Percentiles rank a stretch among this genome's conserved stretches.
Conservation (phyloP, 75 land plant species). For the Pseudotsuga menziesii region DNA sequence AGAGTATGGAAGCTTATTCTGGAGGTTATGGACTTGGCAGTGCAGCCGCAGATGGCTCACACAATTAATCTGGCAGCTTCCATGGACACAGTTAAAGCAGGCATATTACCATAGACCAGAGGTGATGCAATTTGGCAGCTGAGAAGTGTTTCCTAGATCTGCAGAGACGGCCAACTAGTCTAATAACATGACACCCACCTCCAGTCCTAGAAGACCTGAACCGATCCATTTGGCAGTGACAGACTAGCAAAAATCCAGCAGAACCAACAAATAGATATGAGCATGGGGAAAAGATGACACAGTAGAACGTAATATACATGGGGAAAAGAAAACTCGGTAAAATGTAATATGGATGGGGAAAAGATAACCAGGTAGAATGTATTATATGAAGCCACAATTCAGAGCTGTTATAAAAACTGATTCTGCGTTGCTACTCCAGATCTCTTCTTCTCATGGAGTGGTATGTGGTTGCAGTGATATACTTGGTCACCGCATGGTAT, state of each 20-base stretch:
- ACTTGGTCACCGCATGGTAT: constrained; percentile 22
- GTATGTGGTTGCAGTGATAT: constrained; percentile 36
- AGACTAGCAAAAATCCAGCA: constrained; percentile 57
- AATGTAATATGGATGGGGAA: constrained; percentile 50
- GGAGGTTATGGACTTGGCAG: constrained; percentile 51
- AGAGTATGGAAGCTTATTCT: constrained; percentile 48
- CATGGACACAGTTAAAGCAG: not conserved
- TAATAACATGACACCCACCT: constrained; percentile 51
- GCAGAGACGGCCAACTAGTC: constrained; percentile 73
- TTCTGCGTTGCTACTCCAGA: constrained; percentile 38
- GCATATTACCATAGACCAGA: not conserved
- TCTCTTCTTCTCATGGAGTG: constrained; percentile 57
- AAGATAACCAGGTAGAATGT: constrained; percentile 64
- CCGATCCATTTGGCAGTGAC: constrained; percentile 69
- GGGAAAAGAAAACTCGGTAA: constrained; percentile 66
- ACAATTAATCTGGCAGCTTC: not conserved
- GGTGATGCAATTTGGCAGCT: not conserved
- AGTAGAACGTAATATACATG: constrained; percentile 54
- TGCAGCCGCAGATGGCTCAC: constrained; percentile 30
- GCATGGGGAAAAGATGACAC: constrained; percentile 55
- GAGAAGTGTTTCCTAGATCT: constrained; percentile 30
- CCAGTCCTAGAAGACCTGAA: constrained; percentile 62
- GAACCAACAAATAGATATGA: constrained; percentile 60
- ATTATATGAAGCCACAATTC: constrained; percentile 66
- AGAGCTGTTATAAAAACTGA: constrained; percentile 60